Evolutionary conservation across 345 rosid species (phyloP).

Genomic region (Triadica sebifera): DNA sequence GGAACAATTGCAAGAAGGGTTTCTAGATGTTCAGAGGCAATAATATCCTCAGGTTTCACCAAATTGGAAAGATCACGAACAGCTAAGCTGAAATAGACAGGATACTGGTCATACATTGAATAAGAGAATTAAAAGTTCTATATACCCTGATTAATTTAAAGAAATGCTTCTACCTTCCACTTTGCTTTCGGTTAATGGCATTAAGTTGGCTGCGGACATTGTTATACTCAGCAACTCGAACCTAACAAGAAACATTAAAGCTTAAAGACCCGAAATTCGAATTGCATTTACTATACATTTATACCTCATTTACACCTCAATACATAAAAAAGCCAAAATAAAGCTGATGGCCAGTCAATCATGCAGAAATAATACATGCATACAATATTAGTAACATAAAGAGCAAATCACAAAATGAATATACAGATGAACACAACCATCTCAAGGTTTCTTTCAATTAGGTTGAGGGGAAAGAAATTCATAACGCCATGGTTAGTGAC

Average conservation of each 20-base stretch:
- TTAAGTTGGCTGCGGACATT: constrained; percentile 93
- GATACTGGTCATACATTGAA: constrained; percentile 21
- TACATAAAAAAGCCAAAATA: background rate
- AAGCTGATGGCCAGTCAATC: background rate
- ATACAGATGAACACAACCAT: background rate
- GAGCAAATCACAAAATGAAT: background rate
- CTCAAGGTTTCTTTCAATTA: background rate
- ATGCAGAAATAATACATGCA: background rate
- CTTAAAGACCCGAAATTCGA: background rate
- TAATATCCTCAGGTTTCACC: constrained; percentile 87
- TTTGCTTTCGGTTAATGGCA: constrained; percentile 92
- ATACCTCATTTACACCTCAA: background rate
- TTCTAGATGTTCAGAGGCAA: constrained; percentile 73
- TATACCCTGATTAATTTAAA: background rate
- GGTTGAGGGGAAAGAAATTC: background rate
- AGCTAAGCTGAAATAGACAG: constrained; percentile 72
- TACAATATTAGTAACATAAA: background rate
- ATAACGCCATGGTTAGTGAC: background rate
- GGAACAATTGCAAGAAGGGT: constrained; percentile 89
- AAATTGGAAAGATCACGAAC: constrained; percentile 94
- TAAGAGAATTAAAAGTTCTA: background rate
- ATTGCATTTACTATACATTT: background rate
- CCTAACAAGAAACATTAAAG: constrained; percentile 44
- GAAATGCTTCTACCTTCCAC: constrained; percentile 66
- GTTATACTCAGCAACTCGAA: constrained; percentile 92